Evolutionary conservation across 1,284 basidiomycete genomes (phyloP).

Genomic region (Lignosus rhinocerotis): DNA sequence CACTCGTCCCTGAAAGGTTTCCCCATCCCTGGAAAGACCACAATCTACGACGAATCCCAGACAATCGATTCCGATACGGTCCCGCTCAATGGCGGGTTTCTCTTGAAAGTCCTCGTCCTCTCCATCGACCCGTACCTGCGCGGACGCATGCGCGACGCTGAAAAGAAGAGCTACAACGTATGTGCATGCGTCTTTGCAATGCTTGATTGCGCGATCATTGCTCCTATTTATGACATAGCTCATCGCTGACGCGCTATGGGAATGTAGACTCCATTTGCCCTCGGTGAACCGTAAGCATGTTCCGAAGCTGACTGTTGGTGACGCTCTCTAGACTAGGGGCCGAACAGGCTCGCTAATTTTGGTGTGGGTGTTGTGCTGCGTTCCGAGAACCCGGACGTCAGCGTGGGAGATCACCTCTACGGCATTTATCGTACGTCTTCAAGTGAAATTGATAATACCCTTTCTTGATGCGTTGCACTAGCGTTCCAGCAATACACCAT

Average conservation of each 20-base stretch:
- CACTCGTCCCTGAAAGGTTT: neutral
- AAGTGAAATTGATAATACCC: neutral
- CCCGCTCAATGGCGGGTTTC: slow-evolving; percentile 50
- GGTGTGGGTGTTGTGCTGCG: slow-evolving; percentile 46
- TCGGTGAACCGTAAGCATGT: slow-evolving; percentile 43
- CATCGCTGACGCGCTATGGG: too few species aligned
- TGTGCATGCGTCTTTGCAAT: neutral
- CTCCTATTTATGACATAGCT: too few species aligned
- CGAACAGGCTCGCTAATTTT: slow-evolving; percentile 16
- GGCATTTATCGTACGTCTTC: slow-evolving; percentile 31
- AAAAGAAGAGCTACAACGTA: slow-evolving; percentile 19
- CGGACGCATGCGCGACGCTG: slow-evolving; percentile 35
- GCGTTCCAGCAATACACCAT: slow-evolving; percentile 30
- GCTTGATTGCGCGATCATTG: too few species aligned
- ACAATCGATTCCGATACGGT: slow-evolving; percentile 52
- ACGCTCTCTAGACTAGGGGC: neutral
- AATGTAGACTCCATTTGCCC: slow-evolving; percentile 30
- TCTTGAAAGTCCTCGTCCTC: slow-evolving; percentile 49
- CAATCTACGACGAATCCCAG: slow-evolving; percentile 42
- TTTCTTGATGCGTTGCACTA: neutral
- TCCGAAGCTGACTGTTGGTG: too few species aligned
- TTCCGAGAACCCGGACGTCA: slow-evolving; percentile 40
- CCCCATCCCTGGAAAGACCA: too few species aligned
- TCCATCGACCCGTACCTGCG: slow-evolving; percentile 53
- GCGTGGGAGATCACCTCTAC: slow-evolving; percentile 46